A percentile compares a stretch with the other conserved stretches of the same genome.
These are phyloP conservation scores for Mortierella sp. DNA, from an alignment of 371 early-diverging fungal species.

Conservation along the genomic window DNA sequence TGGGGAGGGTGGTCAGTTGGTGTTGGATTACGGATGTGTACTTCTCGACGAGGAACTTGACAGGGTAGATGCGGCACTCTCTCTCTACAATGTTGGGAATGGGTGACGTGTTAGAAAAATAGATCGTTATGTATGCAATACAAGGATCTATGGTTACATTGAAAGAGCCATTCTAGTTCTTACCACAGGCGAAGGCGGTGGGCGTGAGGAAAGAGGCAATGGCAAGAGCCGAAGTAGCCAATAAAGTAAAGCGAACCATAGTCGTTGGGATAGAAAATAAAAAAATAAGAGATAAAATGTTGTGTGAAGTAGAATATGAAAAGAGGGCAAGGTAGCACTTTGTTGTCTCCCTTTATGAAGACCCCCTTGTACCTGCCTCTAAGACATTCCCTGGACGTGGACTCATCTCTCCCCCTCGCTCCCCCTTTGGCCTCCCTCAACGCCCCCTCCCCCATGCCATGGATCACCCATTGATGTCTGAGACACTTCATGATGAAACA, in stretches of 20 bases:
- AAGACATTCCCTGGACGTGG: too few species aligned
- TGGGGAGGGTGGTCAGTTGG: conserved; percentile 16
- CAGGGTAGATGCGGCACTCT: conserved; percentile 24
- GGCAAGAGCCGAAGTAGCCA: conserved; percentile 10
- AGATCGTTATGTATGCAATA: neutral
- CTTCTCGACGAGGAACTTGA: conserved; percentile 22
- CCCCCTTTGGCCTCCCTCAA: too few species aligned
- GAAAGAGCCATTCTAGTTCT: neutral
- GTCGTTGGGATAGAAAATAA: neutral
- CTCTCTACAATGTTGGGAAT: conserved; percentile 3
- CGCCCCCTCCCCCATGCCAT: too few species aligned
- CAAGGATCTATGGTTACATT: neutral
- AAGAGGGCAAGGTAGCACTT: too few species aligned
- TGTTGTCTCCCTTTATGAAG: too few species aligned
- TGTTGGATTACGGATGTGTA: conserved; percentile 14
- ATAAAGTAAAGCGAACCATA: conserved; percentile 28
- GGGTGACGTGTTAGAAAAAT: neutral
- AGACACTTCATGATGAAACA: too few species aligned
- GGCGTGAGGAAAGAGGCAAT: conserved; percentile 19
- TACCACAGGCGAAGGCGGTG: conserved; percentile 27
- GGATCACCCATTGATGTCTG: too few species aligned
- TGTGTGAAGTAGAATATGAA: neutral
- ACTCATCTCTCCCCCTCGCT: too few species aligned
- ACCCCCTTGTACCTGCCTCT: too few species aligned
- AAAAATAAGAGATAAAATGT: neutral